These are phyloP conservation scores for Pestalotiopsis sp. DNA, from an alignment of 2,329 filamentous ascomycete species.

Conservation along the genomic window DNA sequence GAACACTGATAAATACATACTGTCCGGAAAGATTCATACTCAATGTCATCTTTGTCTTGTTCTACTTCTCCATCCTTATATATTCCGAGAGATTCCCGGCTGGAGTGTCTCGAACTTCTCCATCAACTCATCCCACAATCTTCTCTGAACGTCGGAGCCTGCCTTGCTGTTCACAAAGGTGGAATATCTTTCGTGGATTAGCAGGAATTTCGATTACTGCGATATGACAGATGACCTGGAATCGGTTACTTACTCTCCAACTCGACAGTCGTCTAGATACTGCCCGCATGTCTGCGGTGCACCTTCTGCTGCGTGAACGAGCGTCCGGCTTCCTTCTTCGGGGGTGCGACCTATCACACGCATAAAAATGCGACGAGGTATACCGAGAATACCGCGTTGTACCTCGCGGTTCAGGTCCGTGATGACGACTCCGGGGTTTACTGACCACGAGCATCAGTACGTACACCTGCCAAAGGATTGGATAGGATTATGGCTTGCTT, in stretches of 20 bases:
- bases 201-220: neutral
- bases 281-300: conserved; percentile 19
- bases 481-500: neutral
- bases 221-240: no score
- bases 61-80: neutral
- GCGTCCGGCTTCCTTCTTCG: conserved; percentile 18
- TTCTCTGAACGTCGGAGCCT: conserved; percentile 1
- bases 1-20: no score
- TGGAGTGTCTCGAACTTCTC: conserved; percentile 3
- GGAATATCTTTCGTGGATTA: neutral
- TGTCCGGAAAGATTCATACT: neutral
- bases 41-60: neutral
- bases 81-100: neutral
- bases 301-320: conserved; percentile 19
- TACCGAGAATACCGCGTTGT: neutral
- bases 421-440: conserved; percentile 18
- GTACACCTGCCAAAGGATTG: neutral
- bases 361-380: conserved; percentile 13
- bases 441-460: neutral
- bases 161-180: conserved; percentile 35
- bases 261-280: conserved; percentile 20
- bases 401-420: conserved; percentile 19
- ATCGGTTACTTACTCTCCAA: conserved; percentile 17
- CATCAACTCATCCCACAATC: conserved; percentile 11
- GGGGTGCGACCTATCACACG: conserved; percentile 16